Percentiles rank a stretch among this genome's conserved stretches.
Conservation (phyloP, 2,329 filamentous ascomycete species). For the Trichoderma atroviride region DNA sequence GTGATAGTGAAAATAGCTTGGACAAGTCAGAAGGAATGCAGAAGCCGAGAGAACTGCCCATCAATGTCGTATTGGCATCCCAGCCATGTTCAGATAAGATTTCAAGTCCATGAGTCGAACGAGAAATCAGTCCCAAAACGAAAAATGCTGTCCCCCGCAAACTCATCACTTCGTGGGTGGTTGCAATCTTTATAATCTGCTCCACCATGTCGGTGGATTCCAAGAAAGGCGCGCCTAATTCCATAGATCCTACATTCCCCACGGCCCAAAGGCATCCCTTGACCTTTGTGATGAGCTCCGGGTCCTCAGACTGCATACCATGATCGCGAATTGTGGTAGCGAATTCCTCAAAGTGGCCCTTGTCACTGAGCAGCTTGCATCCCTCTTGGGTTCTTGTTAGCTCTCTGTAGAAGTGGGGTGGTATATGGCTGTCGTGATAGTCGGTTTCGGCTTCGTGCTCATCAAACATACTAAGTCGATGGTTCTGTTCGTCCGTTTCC, state of each 20-base stretch:
- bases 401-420: constrained; percentile 97
- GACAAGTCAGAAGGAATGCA: constrained; percentile 81
- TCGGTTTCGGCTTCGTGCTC: constrained; percentile 60
- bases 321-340: constrained; percentile 84
- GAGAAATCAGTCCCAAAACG: constrained; percentile 87
- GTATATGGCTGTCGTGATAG: constrained; percentile 69
- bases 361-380: constrained; percentile 84
- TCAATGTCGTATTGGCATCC: constrained; percentile 84
- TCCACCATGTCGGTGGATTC: constrained; percentile 87
- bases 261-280: constrained; percentile 98
- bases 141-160: constrained; percentile 96
- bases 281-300: constrained; percentile 85
- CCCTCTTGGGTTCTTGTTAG: constrained; percentile 90
- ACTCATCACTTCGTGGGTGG: constrained; percentile 85
- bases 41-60: constrained; percentile 82
- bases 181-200: constrained; percentile 85
- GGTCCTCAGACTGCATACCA: constrained; percentile 80
- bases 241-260: constrained; percentile 97
- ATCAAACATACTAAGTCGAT: constrained; percentile 61
- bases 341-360: constrained; percentile 96
- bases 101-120: constrained; percentile 88
- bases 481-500: constrained; percentile 60
- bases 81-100: constrained; percentile 88
- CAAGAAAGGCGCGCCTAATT: constrained; percentile 90
- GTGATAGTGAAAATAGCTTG: constrained; percentile 73